Evolutionary conservation across 2,329 filamentous ascomycete genomes (phyloP).

Genomic region (Metarhizium robertsii): DNA sequence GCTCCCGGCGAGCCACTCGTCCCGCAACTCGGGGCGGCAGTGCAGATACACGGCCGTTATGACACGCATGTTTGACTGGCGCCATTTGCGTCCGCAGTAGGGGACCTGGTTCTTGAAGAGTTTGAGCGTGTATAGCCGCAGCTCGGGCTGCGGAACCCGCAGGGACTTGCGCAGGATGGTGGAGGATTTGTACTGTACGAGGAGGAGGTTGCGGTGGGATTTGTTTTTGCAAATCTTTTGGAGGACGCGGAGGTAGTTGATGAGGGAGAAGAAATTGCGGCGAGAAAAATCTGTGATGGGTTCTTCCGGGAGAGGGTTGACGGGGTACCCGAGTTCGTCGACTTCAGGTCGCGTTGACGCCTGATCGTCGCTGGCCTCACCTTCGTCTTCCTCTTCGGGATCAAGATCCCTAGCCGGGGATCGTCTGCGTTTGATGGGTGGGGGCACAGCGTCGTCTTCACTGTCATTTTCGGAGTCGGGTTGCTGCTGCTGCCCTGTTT

Average conservation of each 20-base stretch:
- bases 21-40: slow-evolving; percentile 82
- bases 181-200: slow-evolving; percentile 92
- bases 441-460: slow-evolving; percentile 73
- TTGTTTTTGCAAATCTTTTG: slow-evolving; percentile 97
- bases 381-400: slow-evolving; percentile 14
- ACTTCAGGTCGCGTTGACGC: slow-evolving; percentile 47
- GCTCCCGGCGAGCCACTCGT: slow-evolving; percentile 88
- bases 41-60: slow-evolving; percentile 96
- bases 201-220: slow-evolving; percentile 83
- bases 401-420: slow-evolving; percentile 29
- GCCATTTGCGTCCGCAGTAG: slow-evolving; percentile 96
- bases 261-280: slow-evolving; percentile 89
- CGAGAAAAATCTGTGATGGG: slow-evolving; percentile 87
- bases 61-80: slow-evolving; percentile 95
- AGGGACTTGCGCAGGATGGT: slow-evolving; percentile 87
- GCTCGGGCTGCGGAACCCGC: slow-evolving; percentile 76
- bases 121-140: slow-evolving; percentile 92
- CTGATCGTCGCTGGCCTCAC: slow-evolving; percentile 23
- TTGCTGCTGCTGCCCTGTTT: slow-evolving; percentile 18
- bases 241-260: slow-evolving; percentile 92
- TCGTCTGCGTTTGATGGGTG: slow-evolving; percentile 61
- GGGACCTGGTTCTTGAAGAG: slow-evolving; percentile 98
- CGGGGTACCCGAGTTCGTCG: slow-evolving; percentile 80
- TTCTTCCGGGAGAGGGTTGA: slow-evolving; percentile 56
- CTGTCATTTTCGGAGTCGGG: slow-evolving; percentile 35